Evolutionary conservation across 169 alveolate genomes (phyloP), one percentile per base, ranked within the genome.

Genomic region (Cryptosporidium xiaoi): DNA sequence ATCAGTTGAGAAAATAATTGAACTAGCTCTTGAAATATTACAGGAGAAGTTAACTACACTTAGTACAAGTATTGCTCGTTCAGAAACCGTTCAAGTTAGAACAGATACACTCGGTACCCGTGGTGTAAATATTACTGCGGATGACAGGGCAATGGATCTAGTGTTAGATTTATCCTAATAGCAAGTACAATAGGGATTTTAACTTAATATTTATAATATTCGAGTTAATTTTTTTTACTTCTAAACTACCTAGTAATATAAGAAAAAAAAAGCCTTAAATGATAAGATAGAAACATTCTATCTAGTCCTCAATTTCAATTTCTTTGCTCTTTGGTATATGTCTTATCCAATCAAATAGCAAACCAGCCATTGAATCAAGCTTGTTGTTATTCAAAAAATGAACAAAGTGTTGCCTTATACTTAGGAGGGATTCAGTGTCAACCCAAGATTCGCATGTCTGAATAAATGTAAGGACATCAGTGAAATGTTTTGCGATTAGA

Each of bases 1-100:
- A 34, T 94, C 97, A 8, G 99, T 99, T 2, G 98, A 95, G 82
- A 95, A 93, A 62, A 96, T 97, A 12, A 94, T 97, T 31, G 92
- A 89, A 66, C 95, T 95, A 83, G 99, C 98, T 3, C 91, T 97
- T 55, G 91, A 83, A 64, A 85, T 92, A 13, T 66, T 97, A 46
- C 95, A 93, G 90, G 92, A 89, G 27, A 96, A 96, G 71, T 65
- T 94, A 34, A 90, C 83, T 24, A 77, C 69, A 27, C 53, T 77
- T 10, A 62, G 87, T 24, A 56, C 77, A 24, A 66, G 77, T 18
- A 27, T 77, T 62, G 87, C 87, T 44, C 69, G 87, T 34, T 56
- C 87, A 1, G 87, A 77, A 40, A 77, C 87, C 1, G 87, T 56
- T n/a, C 87, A 77, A 16, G 64, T 68, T 31, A 71, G 87, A 40